Evolutionary conservation across 768 basidiomycete genomes (phyloP).

Genomic region (Trametes villosa): DNA sequence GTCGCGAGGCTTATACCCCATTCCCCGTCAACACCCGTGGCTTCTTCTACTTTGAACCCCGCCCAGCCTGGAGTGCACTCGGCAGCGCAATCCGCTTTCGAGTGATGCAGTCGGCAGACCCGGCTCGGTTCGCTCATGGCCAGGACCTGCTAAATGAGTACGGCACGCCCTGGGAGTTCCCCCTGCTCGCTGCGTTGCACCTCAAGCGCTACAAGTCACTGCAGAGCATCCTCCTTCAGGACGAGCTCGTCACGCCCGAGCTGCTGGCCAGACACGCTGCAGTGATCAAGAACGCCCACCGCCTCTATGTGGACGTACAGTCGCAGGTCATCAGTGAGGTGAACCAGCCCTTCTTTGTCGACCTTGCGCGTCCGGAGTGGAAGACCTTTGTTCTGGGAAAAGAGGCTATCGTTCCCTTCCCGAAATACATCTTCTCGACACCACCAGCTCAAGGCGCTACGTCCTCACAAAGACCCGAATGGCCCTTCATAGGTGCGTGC

Average conservation of each 20-base stretch:
- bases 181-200: neutral
- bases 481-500: too few relatives aligned
- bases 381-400: too few relatives aligned
- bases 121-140: neutral
- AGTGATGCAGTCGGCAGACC: neutral
- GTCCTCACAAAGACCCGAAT: too few relatives aligned
- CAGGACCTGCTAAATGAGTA: slow-evolving; percentile 8
- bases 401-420: too few relatives aligned
- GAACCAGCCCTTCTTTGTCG: slow-evolving; percentile 1
- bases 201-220: neutral
- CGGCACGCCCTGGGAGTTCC: slow-evolving; percentile 10
- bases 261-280: neutral
- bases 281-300: too few relatives aligned
- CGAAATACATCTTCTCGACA: too few relatives aligned
- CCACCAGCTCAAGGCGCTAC: too few relatives aligned
- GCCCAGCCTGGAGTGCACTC: neutral
- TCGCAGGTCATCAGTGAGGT: slow-evolving; percentile 1
- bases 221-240: neutral
- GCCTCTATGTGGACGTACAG: neutral
- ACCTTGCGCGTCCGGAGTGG: too few relatives aligned
- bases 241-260: neutral
- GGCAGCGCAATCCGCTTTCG: slow-evolving; percentile 11
- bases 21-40: slow-evolving; percentile 14
- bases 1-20: too few relatives aligned
- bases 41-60: slow-evolving; percentile 7